A percentile compares a stretch with the other conserved stretches of the same genome.
Evolutionary conservation across 306 rosid genomes (phyloP).

Genomic region (Glycyrrhiza uralensis): DNA sequence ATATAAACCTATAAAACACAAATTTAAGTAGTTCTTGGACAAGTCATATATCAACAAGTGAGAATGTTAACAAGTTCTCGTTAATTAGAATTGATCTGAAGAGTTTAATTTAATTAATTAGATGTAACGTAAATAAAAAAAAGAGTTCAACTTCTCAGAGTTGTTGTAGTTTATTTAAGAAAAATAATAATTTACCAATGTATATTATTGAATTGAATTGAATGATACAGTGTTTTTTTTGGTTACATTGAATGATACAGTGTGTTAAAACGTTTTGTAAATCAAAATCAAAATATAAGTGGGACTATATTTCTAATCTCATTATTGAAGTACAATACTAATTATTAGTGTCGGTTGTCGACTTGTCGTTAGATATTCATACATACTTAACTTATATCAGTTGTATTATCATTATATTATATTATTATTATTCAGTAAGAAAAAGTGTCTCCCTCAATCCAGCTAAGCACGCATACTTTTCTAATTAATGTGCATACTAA

Average conservation of each 20-base stretch:
- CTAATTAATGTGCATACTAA: background rate
- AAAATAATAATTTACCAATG: background rate
- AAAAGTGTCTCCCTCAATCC: conserved; percentile 32
- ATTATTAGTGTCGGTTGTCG: background rate
- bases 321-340: background rate
- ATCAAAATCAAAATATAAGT: background rate
- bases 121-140: background rate
- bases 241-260: too few species aligned
- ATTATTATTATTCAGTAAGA: conserved; percentile 18
- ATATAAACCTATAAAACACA: too few species aligned
- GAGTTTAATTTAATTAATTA: background rate
- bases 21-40: too few species aligned
- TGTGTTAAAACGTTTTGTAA: too few species aligned
- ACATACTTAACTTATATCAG: background rate
- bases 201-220: background rate
- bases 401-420: too few species aligned
- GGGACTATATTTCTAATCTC: background rate
- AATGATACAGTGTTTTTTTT: too few species aligned
- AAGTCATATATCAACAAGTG: too few species aligned
- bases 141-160: background rate
- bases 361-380: background rate
- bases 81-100: background rate
- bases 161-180: background rate
- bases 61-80: too few species aligned
- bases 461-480: conserved; percentile 21